Base-by-base conservation (phyloP, 2,329 filamentous ascomycete species). In the Xylaria polymorpha region DNA sequence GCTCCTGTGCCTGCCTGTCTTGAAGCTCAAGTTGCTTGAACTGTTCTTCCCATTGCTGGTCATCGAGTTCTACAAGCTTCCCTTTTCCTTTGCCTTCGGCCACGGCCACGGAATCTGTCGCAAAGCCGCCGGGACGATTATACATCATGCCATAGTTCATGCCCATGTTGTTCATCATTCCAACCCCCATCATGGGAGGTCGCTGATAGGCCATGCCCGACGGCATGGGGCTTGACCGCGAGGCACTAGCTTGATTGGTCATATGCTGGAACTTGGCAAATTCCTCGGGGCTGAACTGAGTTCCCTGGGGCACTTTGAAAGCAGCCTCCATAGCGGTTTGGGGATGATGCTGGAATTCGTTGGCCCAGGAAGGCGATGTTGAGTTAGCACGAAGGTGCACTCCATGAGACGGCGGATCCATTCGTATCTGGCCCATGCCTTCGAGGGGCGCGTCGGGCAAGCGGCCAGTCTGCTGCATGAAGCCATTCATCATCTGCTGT, bases 41-140 rank as follows among this genome's bases (percentile, higher is more conserved):
- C 80, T 98, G 94, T 75, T 94, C 93, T 81, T 98, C 95, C 96
- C 96, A 98, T 78, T 97, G 92, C 77, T 91, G 85, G 75, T 99
- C 95, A 79, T 98, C 94, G 29, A 98, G 87, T 83, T 98, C 96
- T 14, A 98, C 91, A 83, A 98, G 89, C 81, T 97, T 97, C 46
- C 92, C 94, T 80, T 98, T 98, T 68, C 92, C 93, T 80, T 94
- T 92, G 59, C 82, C 84, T 55, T 71, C 66, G 43, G 18, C 59
- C 4, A 64, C 41, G 43, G n/a, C 55, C 4, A 62, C 41, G 12
- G 69, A 20, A 43, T 60, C 48, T 14, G 62, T 41, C 29, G 59
- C 44, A 64, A 71, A 63, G 37, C 50, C 58, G 35, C 14, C 51
- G n/a, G 69, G 51, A 10, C 37, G 64, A 48, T 71, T 66, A 74